Base-by-base conservation (phyloP, 1,284 basidiomycete species). In the Ganoderma sinense region DNA sequence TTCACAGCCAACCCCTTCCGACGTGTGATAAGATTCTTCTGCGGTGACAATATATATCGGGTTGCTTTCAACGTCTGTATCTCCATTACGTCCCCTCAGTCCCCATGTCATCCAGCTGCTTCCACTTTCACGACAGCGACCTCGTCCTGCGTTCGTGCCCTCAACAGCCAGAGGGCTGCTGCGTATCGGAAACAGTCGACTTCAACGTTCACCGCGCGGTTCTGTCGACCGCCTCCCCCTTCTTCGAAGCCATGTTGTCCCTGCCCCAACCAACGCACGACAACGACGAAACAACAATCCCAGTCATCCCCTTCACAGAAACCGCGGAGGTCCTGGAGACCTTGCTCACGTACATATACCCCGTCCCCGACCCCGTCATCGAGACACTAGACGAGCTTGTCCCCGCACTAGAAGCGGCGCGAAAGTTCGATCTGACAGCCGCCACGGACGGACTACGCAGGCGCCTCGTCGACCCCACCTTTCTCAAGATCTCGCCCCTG, bases 211-310 rank as follows among this genome's bases (percentile, higher is more conserved):
- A 93, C 78, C 82, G 83, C 72, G 86, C 84, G 77, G 85, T 93
- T 70, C 85, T 94, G 64, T 80, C 86, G 14, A 82, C 83, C 8
- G 87, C 89, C 0, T 93, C 91, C 0, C 84, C 88, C 1, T 90
- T 94, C 80, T 94, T 93, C 79, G 78, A 80, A 63, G 85, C 89
- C 67, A 89, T 94, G 89, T 90, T 93, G 77, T 78, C 86, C 31
- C 81, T 94, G 31, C 91, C 91, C 4, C 90, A 92, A 74, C 71
- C 68, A 74, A 43, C 70, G 2, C 63, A 68, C 2, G 40, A 64
- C 29, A 36, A 29, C 56, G 53, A 64, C 31, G 26, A 23, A 16
- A 36, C 59, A 8, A 29, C 59, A 23, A 51, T 79, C n/a, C 88
- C 89, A 11, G 73, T 85, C 62, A 83, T 92, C 53, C 86, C 89